Evolutionary conservation across 2,329 filamentous ascomycete species (phyloP).

Genomic region (Rutstroemia sp.): DNA sequence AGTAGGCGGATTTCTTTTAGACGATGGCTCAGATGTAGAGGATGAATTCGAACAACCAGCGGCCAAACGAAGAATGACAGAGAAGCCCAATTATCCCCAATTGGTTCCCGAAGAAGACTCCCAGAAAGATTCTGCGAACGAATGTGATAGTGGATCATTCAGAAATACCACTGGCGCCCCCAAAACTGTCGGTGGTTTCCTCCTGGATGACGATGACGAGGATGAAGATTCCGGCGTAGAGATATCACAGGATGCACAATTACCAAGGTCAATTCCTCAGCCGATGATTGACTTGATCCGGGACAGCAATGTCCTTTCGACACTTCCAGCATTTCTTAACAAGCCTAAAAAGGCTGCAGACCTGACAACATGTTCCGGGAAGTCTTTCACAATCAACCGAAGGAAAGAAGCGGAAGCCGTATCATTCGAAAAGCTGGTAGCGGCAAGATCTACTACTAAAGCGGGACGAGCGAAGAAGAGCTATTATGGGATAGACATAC

Average conservation of each 20-base stretch:
- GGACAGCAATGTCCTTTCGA: not conserved
- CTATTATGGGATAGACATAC: slow-evolving; percentile 92
- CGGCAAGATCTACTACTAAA: slow-evolving; percentile 57
- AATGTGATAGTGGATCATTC: not conserved
- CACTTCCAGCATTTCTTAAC: slow-evolving; percentile 21
- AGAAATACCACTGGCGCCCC: not conserved
- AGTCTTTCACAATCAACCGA: slow-evolving; percentile 45
- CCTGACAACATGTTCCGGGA: slow-evolving; percentile 38
- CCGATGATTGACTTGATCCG: not conserved
- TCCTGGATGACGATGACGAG: slow-evolving; percentile 11
- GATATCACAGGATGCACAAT: not conserved
- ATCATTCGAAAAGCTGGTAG: slow-evolving; percentile 61
- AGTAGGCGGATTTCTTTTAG: slow-evolving; percentile 37
- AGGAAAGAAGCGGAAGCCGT: slow-evolving; percentile 40
- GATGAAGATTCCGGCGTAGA: slow-evolving; percentile 5
- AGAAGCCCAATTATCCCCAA: slow-evolving; percentile 8
- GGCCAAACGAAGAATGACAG: slow-evolving; percentile 38
- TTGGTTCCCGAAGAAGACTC: not conserved
- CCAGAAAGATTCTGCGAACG: not conserved
- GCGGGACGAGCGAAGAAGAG: slow-evolving; percentile 63
- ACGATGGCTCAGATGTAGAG: slow-evolving; percentile 36
- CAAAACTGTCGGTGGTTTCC: slow-evolving; percentile 11
- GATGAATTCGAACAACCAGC: slow-evolving; percentile 31
- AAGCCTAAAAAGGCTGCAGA: slow-evolving; percentile 15
- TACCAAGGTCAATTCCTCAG: not conserved